Evolutionary conservation across 2,329 filamentous ascomycete genomes (phyloP), one percentile per base, ranked within the genome.

Genomic region (Calonectria leucothoes): DNA sequence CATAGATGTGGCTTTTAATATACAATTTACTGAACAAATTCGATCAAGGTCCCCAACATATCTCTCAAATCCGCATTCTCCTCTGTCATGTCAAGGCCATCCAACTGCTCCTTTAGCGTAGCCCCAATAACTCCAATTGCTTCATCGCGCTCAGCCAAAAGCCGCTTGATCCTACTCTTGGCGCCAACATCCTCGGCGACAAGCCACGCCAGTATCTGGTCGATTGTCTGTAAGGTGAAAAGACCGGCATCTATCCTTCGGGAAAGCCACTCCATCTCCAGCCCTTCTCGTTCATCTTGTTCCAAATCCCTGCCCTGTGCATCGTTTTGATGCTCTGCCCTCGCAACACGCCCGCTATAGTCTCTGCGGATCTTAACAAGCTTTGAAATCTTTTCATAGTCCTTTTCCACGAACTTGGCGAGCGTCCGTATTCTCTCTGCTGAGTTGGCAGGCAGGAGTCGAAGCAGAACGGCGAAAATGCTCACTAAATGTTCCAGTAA

Each of bases 391-490:
- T 98, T 98, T 77, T 93, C 95, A 82, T 97, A 98, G 76, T 98
- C 93, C 82, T 95, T 98, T 83, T 99, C 97, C 23, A 98, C 94
- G 80, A 98, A 98, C 82, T 99, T 99, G 61, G 96, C 96, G 5
- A 98, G 89, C 0, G 93, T 91, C 5, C 97, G 91, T 78, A 98
- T 97, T 7, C 97, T 91, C 37, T 93, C 89, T 0, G 94, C 88
- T 1, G 94, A 95, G 37, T 95, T 91, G 20, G 92, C 94, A 0
- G 96, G 95, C 1, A 99, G 85, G 5, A 93, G 89, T 29, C 95
- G 93, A 1, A 99, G 88, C 82, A 99, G 89, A 0, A 94, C 94
- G 0, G 94, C 91, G 75, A 98, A 95, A 12, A 98, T 94, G 11
- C 94, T 93, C 8, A 98, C 87, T 0, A 98, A 86, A 82, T 98